phyloP scores from a whole-genome alignment of 2,329 filamentous ascomycete species.

The Aurifilum marmelostoma region DNA sequence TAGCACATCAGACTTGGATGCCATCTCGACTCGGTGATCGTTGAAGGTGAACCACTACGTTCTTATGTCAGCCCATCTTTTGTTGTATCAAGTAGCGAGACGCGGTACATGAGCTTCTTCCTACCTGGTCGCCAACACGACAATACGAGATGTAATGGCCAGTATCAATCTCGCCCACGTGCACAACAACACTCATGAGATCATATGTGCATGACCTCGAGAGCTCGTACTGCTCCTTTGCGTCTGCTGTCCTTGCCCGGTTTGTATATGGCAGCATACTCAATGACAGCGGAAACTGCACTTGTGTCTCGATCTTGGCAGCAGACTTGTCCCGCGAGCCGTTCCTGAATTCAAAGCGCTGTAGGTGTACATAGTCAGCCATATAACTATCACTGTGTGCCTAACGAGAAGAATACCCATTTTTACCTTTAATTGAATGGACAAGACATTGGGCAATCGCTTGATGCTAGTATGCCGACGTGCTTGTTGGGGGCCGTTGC shows the following conservation, averaged over 20 bases:
- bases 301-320: constrained; percentile 84
- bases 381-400: background rate
- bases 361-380: constrained; percentile 7
- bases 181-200: constrained; percentile 85
- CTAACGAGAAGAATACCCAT: background rate
- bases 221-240: constrained; percentile 56
- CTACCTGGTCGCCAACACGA: constrained; percentile 72
- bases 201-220: constrained; percentile 78
- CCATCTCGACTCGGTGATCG: constrained; percentile 87
- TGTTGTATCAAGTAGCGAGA: background rate
- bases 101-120: constrained; percentile 30
- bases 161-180: constrained; percentile 89
- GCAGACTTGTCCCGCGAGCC: constrained; percentile 68
- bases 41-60: constrained; percentile 92
- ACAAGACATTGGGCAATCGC: constrained; percentile 82
- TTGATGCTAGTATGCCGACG: constrained; percentile 84
- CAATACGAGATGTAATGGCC: constrained; percentile 94
- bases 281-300: constrained; percentile 82
- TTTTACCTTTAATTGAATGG: constrained; percentile 86
- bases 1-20: constrained; percentile 82
- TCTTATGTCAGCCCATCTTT: constrained; percentile 19
- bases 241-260: constrained; percentile 56
- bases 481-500: constrained; percentile 75
- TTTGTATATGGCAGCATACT: constrained; percentile 92
- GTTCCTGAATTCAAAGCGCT: constrained; percentile 75